These are phyloP conservation scores for Lactarius vividus DNA, from an alignment of 768 basidiomycete genomes.

Conservation along the genomic window DNA sequence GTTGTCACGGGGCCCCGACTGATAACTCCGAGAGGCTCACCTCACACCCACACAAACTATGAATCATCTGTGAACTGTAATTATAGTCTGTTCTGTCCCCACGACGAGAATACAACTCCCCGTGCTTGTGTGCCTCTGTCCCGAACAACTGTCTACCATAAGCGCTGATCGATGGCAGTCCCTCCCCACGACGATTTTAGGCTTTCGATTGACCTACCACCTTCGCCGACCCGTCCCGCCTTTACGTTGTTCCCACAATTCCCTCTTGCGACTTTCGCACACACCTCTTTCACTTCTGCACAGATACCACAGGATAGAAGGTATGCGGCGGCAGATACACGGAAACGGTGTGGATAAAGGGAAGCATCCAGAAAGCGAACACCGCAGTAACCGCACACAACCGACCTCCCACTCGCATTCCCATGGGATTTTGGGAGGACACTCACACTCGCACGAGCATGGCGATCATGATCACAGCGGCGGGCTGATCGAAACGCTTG, in stretches of 20 bases:
- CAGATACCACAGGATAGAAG: slow-evolving; percentile 6
- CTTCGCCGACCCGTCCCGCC: background rate
- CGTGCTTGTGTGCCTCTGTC: background rate
- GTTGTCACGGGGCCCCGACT: background rate
- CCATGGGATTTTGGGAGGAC: slow-evolving; percentile 26
- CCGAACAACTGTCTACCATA: background rate
- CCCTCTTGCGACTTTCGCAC: background rate
- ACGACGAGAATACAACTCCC: background rate
- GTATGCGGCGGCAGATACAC: slow-evolving; percentile 16
- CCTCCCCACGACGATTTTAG: background rate
- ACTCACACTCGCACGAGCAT: slow-evolving; percentile 25
- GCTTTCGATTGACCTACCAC: background rate
- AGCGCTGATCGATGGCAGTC: slow-evolving; percentile 15
- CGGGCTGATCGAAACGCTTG: slow-evolving; percentile 24
- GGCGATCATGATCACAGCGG: slow-evolving; percentile 14
- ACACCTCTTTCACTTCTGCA: background rate
- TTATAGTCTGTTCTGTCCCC: background rate
- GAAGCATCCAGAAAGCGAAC: slow-evolving; percentile 4
- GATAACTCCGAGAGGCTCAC: background rate
- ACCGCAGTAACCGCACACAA: background rate
- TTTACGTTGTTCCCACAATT: background rate
- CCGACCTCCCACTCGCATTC: slow-evolving; percentile 18
- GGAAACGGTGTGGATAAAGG: slow-evolving; percentile 9
- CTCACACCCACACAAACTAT: background rate
- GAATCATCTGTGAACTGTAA: background rate